Conservation (phyloP, 257 asterid species). For the Solanum pinnatisectum region DNA sequence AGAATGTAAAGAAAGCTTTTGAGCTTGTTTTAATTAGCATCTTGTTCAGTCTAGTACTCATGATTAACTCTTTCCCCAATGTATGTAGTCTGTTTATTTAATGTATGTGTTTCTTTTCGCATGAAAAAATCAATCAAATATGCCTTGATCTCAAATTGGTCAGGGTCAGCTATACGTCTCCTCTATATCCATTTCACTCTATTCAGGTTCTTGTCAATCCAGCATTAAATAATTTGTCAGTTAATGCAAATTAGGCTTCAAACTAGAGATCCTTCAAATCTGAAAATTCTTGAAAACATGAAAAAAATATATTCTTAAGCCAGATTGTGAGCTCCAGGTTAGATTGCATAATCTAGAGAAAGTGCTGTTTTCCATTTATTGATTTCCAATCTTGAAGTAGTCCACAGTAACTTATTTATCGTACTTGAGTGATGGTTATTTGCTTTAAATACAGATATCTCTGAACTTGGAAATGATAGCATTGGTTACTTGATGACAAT, state of each 20-base stretch:
- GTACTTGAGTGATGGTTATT: constrained; percentile 6
- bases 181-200: not conserved
- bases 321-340: not conserved
- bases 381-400: not conserved
- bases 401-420: constrained; percentile 1
- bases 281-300: not conserved
- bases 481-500: constrained; percentile 31
- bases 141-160: not conserved
- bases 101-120: not conserved
- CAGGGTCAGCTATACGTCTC: not conserved
- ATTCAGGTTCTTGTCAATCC: not conserved
- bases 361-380: not conserved
- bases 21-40: not conserved
- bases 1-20: not conserved
- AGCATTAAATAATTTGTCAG: not conserved
- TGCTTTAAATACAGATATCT: constrained; percentile 41
- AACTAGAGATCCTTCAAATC: not conserved
- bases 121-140: not conserved
- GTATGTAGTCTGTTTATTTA: not conserved
- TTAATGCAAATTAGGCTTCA: not conserved
- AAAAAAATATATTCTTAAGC: not conserved
- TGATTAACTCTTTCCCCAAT: not conserved
- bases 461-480: constrained; percentile 42
- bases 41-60: not conserved
- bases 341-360: not conserved